phyloP scores from a whole-genome alignment of 805 yeast genomes.

The Metschnikowia amazonensis region DNA sequence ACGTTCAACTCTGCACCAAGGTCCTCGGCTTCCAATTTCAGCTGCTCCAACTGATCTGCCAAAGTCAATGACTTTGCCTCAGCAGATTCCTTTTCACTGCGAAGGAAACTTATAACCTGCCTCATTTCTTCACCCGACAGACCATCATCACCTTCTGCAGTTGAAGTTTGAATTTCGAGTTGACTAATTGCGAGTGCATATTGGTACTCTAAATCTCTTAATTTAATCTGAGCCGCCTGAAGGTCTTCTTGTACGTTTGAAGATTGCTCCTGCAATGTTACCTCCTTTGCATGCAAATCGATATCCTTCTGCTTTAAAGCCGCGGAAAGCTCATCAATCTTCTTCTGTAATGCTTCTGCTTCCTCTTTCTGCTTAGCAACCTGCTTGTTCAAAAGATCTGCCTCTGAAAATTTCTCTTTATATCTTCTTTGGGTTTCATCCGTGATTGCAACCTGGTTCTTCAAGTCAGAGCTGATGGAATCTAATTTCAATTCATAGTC shows the following conservation, averaged over 20 bases:
- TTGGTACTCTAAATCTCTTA: constrained; percentile 61
- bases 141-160: constrained; percentile 10
- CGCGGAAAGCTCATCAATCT: constrained; percentile 5
- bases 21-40: constrained; percentile 48
- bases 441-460: constrained; percentile 44
- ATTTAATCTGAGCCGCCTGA: constrained; percentile 39
- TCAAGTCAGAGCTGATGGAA: constrained; percentile 28
- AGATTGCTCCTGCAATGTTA: constrained; percentile 21
- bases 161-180: constrained; percentile 43
- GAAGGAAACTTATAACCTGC: constrained; percentile 58
- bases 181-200: constrained; percentile 67
- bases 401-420: constrained; percentile 21
- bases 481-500: constrained; percentile 31
- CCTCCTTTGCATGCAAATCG: constrained; percentile 44
- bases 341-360: background rate
- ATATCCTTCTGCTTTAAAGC: constrained; percentile 21
- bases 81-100: constrained; percentile 71
- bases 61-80: constrained; percentile 45
- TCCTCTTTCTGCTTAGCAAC: constrained; percentile 12
- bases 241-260: constrained; percentile 32
- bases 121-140: constrained; percentile 24
- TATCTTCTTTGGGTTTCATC: constrained; percentile 50
- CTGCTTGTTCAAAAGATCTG: constrained; percentile 13
- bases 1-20: constrained; percentile 49
- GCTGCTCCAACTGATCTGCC: constrained; percentile 50